Evolutionary conservation across 2,329 filamentous ascomycete genomes (phyloP), one percentile per base, ranked within the genome.

Genomic region (Metarhizium guizhouense): DNA sequence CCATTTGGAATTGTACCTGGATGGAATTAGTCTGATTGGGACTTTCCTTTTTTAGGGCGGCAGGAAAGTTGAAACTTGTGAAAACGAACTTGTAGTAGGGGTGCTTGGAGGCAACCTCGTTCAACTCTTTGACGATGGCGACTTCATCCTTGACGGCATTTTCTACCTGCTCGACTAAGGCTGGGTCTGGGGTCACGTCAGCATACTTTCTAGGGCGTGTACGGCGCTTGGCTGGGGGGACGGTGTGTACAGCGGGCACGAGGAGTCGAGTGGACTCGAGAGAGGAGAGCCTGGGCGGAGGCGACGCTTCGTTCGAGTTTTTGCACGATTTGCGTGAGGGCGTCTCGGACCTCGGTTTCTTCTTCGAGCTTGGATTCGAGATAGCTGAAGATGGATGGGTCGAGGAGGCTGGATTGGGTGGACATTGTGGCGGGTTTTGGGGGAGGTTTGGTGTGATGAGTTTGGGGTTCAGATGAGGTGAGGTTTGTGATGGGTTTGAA

Each of bases 311-410:
- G 87, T 66, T 95, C 90, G 42, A 97, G 82, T 47, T 80, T 82
- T 68, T 94, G 87, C 48, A 94, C 81, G 63, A 95, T 88, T 56
- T 90, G 85, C 61, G 86, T 83, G 56, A 99, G 81, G 65, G 89
- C 84, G 76, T 97, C 93, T 65, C 89, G 85, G 54, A 95, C 85
- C 54, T 81, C 78, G 8, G 83, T 80, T 69, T 97, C 94, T 70
- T 95, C 87, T 63, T 97, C 94, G 64, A 96, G 90, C 71, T 92
- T 92, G 57, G 81, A 76, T 73, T 96, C 93, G 59, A 99, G 85
- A 64, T 87, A 82, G 67, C 91, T 84, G 72, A 97, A 96, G 70
- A 97, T 89, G 61, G 82, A 80, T 58, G 89, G 86, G 69, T 95
- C 86, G 65, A 94, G 69, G 34, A 75, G 71, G 51, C 64, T 63